Base-by-base conservation (phyloP, 1,284 basidiomycete species). In the Ganoderma boninense region DNA sequence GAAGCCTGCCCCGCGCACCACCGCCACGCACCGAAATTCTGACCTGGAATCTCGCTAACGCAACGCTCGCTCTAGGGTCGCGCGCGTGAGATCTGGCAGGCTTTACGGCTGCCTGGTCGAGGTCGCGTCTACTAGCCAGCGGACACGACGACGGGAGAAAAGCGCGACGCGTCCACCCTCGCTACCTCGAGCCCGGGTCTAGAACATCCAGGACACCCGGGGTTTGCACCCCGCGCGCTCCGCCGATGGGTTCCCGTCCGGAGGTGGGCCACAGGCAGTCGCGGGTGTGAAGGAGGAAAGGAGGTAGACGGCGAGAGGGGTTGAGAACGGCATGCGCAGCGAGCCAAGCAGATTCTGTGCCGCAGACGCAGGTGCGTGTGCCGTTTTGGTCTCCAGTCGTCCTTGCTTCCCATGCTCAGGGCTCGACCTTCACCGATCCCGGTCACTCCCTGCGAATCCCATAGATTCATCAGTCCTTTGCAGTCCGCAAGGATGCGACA, bases 1-100 rank as follows among this genome's bases (percentile, higher is more conserved):
- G 63, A 46, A 64, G 44, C 44, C 26, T 26, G 61, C 42, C 35
- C 35, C 54, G 32, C 63, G 35, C 49, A 64, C 54, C 64, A 56
- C 64, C 23, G 64, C 64, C 64, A 65, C 64, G 49, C 49, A 49
- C 20, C 29, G 63, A 66, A 44, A 13, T 44, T 66, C 65, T 66
- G 57, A 65, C 64, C 32, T 38, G 64, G 52, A 65, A 65, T 54
- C 49, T 65, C 63, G 46, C 63, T 43, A 23, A 26, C 11, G 49
- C 23, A 52, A 4, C 23, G 23, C 11, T 11, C 26, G 49, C 26
- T 26, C 49, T 13, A 26, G 20, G 13, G 49, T 52, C 23, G 49
- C 11, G 23, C 49, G 49, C 56, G 56, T 57, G 56, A 57, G 56
- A 57, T n/a, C 0, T 14, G 29, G 29, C 54, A 46, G 10, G 20